Evolutionary conservation across 495 filamentous ascomycete species (phyloP).

Genomic region (Chaetomium tenue): DNA sequence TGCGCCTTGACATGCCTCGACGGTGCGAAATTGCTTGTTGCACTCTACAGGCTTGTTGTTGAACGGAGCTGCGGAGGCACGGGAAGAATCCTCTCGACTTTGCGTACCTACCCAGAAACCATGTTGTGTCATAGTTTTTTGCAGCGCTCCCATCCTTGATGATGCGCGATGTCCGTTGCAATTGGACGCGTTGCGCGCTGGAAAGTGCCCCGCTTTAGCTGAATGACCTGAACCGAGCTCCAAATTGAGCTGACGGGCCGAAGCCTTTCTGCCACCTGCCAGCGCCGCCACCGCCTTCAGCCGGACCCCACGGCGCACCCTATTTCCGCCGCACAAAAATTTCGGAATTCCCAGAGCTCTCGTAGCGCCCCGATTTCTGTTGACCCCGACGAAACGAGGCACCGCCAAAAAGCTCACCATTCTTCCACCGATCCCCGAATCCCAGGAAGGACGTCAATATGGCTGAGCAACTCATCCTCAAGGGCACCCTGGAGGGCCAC

Average conservation of each 20-base stretch:
- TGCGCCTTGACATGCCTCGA: too few species aligned
- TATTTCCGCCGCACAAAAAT: constrained; percentile 46
- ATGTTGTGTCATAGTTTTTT: too few species aligned
- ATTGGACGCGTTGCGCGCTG: neutral
- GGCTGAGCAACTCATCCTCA: constrained; percentile 95
- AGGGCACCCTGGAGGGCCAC: constrained; percentile 97
- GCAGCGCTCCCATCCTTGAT: too few species aligned
- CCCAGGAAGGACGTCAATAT: constrained; percentile 54
- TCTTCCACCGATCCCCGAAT: constrained; percentile 37
- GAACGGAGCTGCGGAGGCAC: too few species aligned
- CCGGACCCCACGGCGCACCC: constrained; percentile 36
- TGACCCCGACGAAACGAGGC: constrained; percentile 38
- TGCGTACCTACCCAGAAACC: too few species aligned
- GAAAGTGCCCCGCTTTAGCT: neutral
- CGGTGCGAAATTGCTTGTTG: too few species aligned
- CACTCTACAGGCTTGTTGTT: too few species aligned
- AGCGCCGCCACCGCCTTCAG: constrained; percentile 14
- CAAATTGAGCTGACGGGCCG: neutral
- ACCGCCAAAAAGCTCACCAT: constrained; percentile 37
- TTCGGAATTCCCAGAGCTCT: constrained; percentile 35
- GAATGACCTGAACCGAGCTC: neutral
- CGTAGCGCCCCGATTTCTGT: constrained; percentile 31
- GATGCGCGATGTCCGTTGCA: neutral
- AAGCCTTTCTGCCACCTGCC: constrained; percentile 10
- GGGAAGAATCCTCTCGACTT: too few species aligned